Evolutionary conservation across 768 basidiomycete genomes (phyloP).

Genomic region (Phaffia tasmanica): DNA sequence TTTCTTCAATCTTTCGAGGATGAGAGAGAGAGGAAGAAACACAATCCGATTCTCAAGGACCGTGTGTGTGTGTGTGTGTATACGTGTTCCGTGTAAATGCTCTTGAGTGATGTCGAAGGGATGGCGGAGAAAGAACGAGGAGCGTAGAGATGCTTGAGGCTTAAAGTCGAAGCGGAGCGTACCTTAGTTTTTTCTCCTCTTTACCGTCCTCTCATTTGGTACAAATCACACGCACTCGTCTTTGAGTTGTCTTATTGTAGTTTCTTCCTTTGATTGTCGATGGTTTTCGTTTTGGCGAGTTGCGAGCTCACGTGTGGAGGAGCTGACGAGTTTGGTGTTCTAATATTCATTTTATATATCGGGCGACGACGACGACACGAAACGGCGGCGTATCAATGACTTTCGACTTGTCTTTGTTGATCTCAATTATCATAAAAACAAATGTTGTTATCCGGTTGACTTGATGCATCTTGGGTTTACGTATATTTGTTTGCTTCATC

Average conservation of each 20-base stretch:
- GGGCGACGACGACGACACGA: too few relatives aligned
- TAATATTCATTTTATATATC: background rate
- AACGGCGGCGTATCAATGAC: too few relatives aligned
- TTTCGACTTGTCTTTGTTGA: too few relatives aligned
- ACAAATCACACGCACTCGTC: background rate
- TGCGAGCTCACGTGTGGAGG: background rate
- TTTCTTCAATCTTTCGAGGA: background rate
- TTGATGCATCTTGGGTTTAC: background rate
- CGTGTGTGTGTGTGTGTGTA: too few relatives aligned
- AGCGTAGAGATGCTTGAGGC: background rate
- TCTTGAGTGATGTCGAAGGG: background rate
- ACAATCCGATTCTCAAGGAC: too few relatives aligned
- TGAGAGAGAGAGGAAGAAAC: background rate
- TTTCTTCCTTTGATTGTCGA: background rate
- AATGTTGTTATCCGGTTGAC: too few relatives aligned
- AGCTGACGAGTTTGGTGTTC: slow-evolving; percentile 4
- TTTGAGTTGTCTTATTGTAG: background rate
- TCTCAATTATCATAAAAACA: too few relatives aligned
- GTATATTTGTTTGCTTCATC: background rate
- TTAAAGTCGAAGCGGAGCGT: slow-evolving; percentile 7
- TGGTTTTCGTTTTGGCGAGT: background rate
- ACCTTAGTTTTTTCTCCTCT: background rate
- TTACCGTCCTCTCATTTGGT: background rate
- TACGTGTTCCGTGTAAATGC: too few relatives aligned
- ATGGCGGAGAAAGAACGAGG: background rate